Evolutionary conservation across 2,329 filamentous ascomycete genomes (phyloP), one percentile per base, ranked within the genome.

Genomic region (Ustulina deusta): DNA sequence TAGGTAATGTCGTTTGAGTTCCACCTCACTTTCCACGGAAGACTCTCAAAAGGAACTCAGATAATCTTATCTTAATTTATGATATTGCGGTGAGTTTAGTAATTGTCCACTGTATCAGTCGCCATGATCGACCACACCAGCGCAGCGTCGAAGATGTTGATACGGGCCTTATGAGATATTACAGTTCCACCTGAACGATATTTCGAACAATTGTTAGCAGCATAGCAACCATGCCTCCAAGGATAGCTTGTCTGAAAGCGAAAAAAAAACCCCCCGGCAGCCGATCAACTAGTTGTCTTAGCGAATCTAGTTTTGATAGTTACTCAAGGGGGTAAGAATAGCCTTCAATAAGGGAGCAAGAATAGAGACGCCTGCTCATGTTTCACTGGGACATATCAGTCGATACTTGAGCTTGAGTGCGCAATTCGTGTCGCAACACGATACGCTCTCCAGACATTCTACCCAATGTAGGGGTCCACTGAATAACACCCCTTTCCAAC

Each of bases 111-210:
- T 42, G 15, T 42, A n/a, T 42, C 38, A 34, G 83, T 60, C 0
- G 76, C 66, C 75, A 85, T 79, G 2, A 83, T 82, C 5, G 77
- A 7, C 4, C 73, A 76, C 81, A 84, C 84, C 2, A 80, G 74
- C 2, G 76, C 60, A 0, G 81, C 77, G 63, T 84, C 83, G 42
- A 84, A 83, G n/a, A 83, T 61, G 58, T 83, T 84, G 0, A 84
- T 72, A 40, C 78, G 81, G 0, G 74, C 70, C 69, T 84, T 82
- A 40, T 82, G 79, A 1, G 75, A 77, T 49, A 84, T 78, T 0
- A 84, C 69, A 9, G 79, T 82, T 0, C 82, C 83, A 0, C 63
- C 73, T 84, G 79, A 59, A 85, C 84, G 22, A 84, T 69, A 56
- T 81, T 83, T 48, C 84, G 76, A 5, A 85, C 73, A 20, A 84